Evolutionary conservation across 1,284 basidiomycete genomes (phyloP), one percentile per base, ranked within the genome.

Genomic region (Butyriboletus appendiculatus): DNA sequence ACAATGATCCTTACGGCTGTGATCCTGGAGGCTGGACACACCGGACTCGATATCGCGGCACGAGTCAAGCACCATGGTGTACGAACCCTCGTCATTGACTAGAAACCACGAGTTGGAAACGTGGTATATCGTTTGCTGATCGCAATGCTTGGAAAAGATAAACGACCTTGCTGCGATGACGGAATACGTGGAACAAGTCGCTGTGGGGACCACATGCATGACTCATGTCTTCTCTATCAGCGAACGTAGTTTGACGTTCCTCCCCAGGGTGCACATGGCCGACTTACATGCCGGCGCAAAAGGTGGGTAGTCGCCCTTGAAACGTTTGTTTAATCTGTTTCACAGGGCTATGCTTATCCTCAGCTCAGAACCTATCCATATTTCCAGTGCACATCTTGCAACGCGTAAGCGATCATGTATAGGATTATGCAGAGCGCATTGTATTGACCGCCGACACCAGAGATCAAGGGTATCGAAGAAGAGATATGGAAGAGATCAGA

Each of bases 181-280:
- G 18, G 26, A 75, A 84, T 54, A 26, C 48, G 14, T 60, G 50
- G 59, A 45, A 65, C 49, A 45, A 56, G 11, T 79, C 80, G 4
- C 68, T 88, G 20, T 84, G 80, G 82, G 85, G 66, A 80, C 84
- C 11, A 81, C 88, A 42, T 85, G 83, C 85, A 57, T 60, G 57
- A 35, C 47, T 59, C 48, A 45, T 30, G 65, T 24, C 14, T 30
- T 44, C 43, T 40, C 44, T 18, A 33, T 52, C 32, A 11, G 26
- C 12, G 12, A 20, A 16, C 5, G 42, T 15, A 11, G 14, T 34
- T 28, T 40, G 34, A 53, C 4, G 30, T 28, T 45, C 45, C 37
- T 34, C 45, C 35, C 28, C 32, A 84, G 81, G 79, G 79, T 79
- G 76, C 1, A 75, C 73, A 14, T 88, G 86, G 85, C 86, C 85